Evolutionary conservation across 129 eudicot species (phyloP), one percentile per base, ranked within the genome.

Genomic region (Pseudognaphalium luteoalbum): DNA sequence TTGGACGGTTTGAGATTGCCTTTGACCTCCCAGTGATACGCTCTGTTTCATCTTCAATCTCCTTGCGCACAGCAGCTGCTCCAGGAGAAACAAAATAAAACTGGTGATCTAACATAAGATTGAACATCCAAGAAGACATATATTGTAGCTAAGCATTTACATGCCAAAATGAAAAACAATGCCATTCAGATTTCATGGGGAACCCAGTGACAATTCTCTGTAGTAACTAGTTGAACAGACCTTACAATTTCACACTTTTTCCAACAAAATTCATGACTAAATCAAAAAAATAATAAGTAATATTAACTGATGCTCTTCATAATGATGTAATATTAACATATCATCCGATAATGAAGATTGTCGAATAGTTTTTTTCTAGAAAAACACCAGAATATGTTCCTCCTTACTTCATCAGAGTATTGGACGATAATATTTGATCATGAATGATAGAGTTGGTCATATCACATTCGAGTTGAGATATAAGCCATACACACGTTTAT

Each of bases 41-140:
- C 33, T 95, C 99, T 59, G 99, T 95, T 87, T 95, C 99, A 80
- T 91, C 99, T 84, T 86, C 85, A 70, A 95, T 95, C 86, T 95
- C 99, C 82, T 88, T 85, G 22, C 99, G 96, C 44, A 95, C 97
- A 60, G 96, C 87, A 86, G 94, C 99, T 95, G 96, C 89, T 86
- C 75, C 57, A 67, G 77, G 61, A 37, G 32, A 76, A 73, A 20
- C 64, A 67, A 59, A 25, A 25, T 25, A 25, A 57, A 62, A 51
- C 21, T 71, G 72, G 73, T 39, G 51, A 28, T 75, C 66, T 64
- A 25, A 70, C 8, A 62, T 79, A 28, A 30, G 60, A 78, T 44
- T 21, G 32, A 33, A 28, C 54, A 35, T 47, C 80, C 25, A 28
- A 39, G 72, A 63, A 28, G 34, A 30, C 39, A 69, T 21, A 25